Evolutionary conservation across 352 stramenopile genomes (phyloP).

Genomic region (Phytophthora litchii): DNA sequence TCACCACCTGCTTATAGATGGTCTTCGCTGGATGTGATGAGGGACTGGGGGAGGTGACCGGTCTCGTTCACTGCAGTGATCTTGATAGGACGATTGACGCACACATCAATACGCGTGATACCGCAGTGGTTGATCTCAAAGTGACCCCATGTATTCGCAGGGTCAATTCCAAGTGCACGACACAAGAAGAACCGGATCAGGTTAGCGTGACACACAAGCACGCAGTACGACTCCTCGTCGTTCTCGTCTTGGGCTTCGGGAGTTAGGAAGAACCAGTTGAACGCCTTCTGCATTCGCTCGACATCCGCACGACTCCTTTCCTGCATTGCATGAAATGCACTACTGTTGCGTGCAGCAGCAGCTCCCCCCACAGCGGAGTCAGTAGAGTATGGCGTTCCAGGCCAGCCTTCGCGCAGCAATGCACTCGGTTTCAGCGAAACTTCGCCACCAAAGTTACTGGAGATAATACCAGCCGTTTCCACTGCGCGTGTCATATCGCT

Average conservation of each 20-base stretch:
- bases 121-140: constrained; percentile 89
- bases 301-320: constrained; percentile 52
- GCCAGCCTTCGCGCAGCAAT: constrained; percentile 81
- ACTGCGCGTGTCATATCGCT: constrained; percentile 81
- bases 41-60: constrained; percentile 72
- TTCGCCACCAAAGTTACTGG: constrained; percentile 47
- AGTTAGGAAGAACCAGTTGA: constrained; percentile 50
- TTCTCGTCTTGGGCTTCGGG: constrained; percentile 36
- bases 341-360: constrained; percentile 26
- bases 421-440: constrained; percentile 45
- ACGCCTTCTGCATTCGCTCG: constrained; percentile 70
- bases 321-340: constrained; percentile 23
- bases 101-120: constrained; percentile 80
- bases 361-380: constrained; percentile 24
- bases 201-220: constrained; percentile 87
- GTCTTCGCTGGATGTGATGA: constrained; percentile 87
- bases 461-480: constrained; percentile 71
- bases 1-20: constrained; percentile 54
- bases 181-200: constrained; percentile 86
- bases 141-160: constrained; percentile 70
- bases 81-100: constrained; percentile 69
- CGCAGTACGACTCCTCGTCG: constrained; percentile 63
- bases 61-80: constrained; percentile 83
- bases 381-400: constrained; percentile 63
- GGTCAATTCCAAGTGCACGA: constrained; percentile 64